Base-by-base conservation (phyloP, 2,329 filamentous ascomycete species). In the Fragosphaeria purpurea region DNA sequence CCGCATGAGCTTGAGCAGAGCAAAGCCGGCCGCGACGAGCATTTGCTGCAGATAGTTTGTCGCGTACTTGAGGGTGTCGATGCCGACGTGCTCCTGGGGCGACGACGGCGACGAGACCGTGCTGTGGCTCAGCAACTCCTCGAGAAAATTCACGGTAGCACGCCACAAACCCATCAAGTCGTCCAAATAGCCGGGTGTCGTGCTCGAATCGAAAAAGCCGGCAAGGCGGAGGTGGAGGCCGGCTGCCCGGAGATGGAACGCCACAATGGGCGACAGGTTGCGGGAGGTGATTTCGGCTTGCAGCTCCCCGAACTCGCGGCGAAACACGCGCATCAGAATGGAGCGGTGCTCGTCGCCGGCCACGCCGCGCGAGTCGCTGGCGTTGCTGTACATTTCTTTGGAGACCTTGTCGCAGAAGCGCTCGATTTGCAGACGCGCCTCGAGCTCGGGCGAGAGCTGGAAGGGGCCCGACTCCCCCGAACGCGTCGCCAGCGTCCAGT, bases 41-140 rank as follows among this genome's bases (percentile, higher is more conserved):
- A 91, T 90, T 65, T 91, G 86, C 62, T 88, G 82, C 48, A 91
- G 79, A 64, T 90, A 90, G 62, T 85, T 88, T 56, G 79, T 83
- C 32, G 81, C 77, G 59, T 85, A 83, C 46, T 76, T 75, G 33
- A 88, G 69, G 46, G 84, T 75, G 46, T 75, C 73, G 7, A 77
- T 73, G 48, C 67, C 67, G 38, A 65, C 69, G 45, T 67, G 65
- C 35, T 75, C 71, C 40, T 68, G 67, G 3, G 70, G 67, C 9
- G 71, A 72, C 4, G 68, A 69, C 1, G 63, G 62, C 13, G 60
- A 59, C 32, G 59, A 60, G 10, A 67, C 66, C 55, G 75, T 74
- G 46, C 74, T 68, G 38, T 76, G 73, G 57, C 76, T 74, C 50
- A 81, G 65, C 8, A 86, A 70, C 52, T 80, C 75, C 47, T 87